Conservation (phyloP, 2,329 filamentous ascomycete genomes). For the Proliferodiscus dingleyae region DNA sequence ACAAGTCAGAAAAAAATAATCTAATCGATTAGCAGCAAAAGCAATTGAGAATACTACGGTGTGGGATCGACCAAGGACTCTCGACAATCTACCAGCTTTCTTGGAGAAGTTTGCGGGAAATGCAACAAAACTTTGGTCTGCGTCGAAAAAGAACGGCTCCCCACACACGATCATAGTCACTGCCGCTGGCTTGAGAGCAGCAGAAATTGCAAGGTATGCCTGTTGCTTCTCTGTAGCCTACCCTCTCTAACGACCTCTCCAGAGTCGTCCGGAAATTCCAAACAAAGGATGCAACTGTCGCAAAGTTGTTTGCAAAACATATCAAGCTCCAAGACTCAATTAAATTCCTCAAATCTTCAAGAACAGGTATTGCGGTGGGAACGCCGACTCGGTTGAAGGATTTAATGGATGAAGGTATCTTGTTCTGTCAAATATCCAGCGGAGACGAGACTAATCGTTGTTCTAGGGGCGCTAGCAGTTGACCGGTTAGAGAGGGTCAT, state of each 20-base stretch:
- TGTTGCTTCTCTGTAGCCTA: background rate
- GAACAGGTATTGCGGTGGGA: constrained; percentile 82
- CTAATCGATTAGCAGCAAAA: constrained; percentile 46
- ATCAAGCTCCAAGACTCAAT: constrained; percentile 91
- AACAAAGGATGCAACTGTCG: constrained; percentile 69
- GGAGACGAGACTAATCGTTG: constrained; percentile 17
- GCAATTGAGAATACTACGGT: constrained; percentile 75
- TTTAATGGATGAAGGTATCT: constrained; percentile 71
- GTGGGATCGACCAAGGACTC: constrained; percentile 60
- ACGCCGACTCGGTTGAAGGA: constrained; percentile 81
- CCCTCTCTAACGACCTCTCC: constrained; percentile 9
- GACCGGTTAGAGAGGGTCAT: constrained; percentile 72
- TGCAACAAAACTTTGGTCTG: constrained; percentile 51
- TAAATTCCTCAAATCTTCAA: constrained; percentile 62
- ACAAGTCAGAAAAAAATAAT: background rate
- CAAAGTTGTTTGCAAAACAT: constrained; percentile 96
- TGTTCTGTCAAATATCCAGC: background rate
- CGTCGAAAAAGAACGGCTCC: constrained; percentile 63
- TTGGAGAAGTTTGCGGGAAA: constrained; percentile 62
- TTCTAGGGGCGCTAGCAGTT: constrained; percentile 61
- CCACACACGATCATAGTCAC: constrained; percentile 90
- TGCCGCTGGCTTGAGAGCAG: constrained; percentile 76
- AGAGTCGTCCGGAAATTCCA: constrained; percentile 74
- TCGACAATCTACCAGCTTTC: constrained; percentile 73
- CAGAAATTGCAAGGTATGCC: constrained; percentile 69